These are phyloP conservation scores for Scheffersomyces parashehatae DNA, from an alignment of 1,139 yeast genomes.

Conservation along the genomic window DNA sequence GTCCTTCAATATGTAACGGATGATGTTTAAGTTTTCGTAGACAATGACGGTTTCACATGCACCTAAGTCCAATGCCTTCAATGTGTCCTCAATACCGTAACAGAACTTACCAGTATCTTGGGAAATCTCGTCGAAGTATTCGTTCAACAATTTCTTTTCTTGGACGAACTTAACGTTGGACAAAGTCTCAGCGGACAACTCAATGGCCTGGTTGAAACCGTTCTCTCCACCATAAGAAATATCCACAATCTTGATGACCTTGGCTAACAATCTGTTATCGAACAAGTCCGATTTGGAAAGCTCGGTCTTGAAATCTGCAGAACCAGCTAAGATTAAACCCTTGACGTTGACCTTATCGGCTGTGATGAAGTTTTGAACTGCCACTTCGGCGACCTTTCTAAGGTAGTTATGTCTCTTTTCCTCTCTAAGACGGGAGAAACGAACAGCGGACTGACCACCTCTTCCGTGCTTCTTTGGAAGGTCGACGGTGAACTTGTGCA, in stretches of 20 bases:
- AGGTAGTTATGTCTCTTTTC: conserved; percentile 98
- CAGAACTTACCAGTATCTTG: conserved; percentile 97
- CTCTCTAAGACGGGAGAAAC: conserved; percentile 98
- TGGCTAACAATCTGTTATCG: conserved; percentile 83
- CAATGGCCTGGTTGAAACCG: conserved; percentile 98
- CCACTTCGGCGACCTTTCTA: conserved; percentile 96
- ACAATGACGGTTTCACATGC: conserved; percentile 93
- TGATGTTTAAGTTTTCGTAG: conserved; percentile 82
- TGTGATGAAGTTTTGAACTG: conserved; percentile 94
- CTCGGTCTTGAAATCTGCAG: conserved; percentile 97
- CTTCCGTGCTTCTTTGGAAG: conserved; percentile 99
- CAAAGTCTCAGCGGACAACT: conserved; percentile 92
- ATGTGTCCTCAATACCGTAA: conserved; percentile 94
- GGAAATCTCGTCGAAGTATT: conserved; percentile 93
- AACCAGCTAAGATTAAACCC: conserved; percentile 95
- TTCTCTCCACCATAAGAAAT: conserved; percentile 98
- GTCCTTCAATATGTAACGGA: conserved; percentile 84
- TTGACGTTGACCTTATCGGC: conserved; percentile 90
- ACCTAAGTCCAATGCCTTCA: conserved; percentile 94
- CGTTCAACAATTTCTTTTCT: conserved; percentile 91
- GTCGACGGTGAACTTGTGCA: conserved; percentile 96
- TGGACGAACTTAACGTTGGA: conserved; percentile 97
- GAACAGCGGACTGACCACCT: conserved; percentile 99
- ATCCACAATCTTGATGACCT: conserved; percentile 90
- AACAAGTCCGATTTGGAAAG: conserved; percentile 89